phyloP scores from a whole-genome alignment of 495 filamentous ascomycete species.

The Aspergillus funiculosus region DNA sequence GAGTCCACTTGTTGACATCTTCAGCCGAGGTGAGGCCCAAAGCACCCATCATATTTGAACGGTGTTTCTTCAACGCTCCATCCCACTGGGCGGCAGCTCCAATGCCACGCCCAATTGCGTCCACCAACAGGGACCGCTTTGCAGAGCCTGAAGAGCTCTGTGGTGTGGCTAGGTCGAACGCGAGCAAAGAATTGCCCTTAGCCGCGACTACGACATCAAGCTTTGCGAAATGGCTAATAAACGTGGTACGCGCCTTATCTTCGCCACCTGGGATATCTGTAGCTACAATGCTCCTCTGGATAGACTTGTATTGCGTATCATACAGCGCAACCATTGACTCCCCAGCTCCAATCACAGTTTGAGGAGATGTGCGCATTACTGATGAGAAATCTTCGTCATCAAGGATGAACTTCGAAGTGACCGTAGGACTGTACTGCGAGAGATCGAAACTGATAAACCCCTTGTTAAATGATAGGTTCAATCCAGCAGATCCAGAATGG shows the following conservation, averaged over 20 bases:
- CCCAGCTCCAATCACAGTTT: conserved; percentile 42
- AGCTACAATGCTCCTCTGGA: conserved; percentile 51
- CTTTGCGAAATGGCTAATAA: conserved; percentile 58
- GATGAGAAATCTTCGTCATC: conserved; percentile 38
- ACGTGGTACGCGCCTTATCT: conserved; percentile 22
- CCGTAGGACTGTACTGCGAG: conserved; percentile 39
- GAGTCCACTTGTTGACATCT: conserved; percentile 34
- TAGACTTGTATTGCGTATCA: conserved; percentile 61
- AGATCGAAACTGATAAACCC: conserved; percentile 43
- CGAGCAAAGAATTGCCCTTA: conserved; percentile 50
- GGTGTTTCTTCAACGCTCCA: conserved; percentile 30
- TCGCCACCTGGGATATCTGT: conserved; percentile 31
- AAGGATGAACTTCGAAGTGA: conserved; percentile 40
- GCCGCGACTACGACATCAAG: conserved; percentile 57
- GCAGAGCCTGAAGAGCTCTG: conserved; percentile 38
- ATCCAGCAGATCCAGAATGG: conserved; percentile 38
- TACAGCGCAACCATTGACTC: conserved; percentile 50
- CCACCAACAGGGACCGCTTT: conserved; percentile 61
- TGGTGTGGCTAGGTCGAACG: conserved; percentile 58
- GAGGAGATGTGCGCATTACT: conserved; percentile 41
- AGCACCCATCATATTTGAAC: conserved; percentile 25
- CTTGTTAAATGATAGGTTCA: conserved; percentile 40
- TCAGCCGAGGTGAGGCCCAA: conserved; percentile 33
- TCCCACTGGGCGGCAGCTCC: conserved; percentile 34
- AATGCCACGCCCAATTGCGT: conserved; percentile 59